Evolutionary conservation across 176 grass and related monocot species (phyloP).

Genomic region (Ensete ventricosum): DNA sequence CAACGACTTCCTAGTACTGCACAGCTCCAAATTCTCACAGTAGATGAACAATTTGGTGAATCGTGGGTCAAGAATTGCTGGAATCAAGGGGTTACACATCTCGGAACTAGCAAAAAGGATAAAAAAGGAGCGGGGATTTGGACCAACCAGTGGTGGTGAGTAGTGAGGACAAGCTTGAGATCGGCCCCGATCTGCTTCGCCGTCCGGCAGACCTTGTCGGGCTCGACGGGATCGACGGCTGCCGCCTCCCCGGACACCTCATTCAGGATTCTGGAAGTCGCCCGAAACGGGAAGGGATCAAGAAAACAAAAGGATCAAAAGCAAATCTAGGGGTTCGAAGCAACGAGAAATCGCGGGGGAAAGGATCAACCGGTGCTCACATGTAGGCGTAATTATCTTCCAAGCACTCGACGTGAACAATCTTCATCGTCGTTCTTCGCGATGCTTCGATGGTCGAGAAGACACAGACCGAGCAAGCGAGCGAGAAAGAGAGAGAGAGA

Average conservation of each 20-base stretch:
- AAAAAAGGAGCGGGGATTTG: not conserved
- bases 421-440: constrained; percentile 50
- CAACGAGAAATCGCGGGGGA: not conserved
- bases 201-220: constrained; percentile 56
- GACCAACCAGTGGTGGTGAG: constrained; percentile 80
- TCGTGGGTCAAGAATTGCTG: not conserved
- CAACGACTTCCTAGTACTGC: too few species aligned
- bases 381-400: constrained; percentile 94
- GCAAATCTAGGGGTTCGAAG: not conserved
- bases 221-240: constrained; percentile 76
- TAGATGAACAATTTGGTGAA: not conserved
- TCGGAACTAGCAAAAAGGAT: not conserved
- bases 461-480: not conserved
- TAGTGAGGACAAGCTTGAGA: constrained; percentile 64
- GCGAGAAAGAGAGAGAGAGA: too few species aligned
- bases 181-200: constrained; percentile 51
- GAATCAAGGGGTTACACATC: not conserved
- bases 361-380: constrained; percentile 22
- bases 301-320: not conserved
- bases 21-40: not conserved
- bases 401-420: constrained; percentile 59
- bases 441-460: not conserved
- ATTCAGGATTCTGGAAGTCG: constrained; percentile 56
- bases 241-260: constrained; percentile 69
- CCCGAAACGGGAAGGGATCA: not conserved